These are phyloP conservation scores for Paraglomus brasilianum DNA, from an alignment of 192 early-diverging fungal species.

Conservation along the genomic window DNA sequence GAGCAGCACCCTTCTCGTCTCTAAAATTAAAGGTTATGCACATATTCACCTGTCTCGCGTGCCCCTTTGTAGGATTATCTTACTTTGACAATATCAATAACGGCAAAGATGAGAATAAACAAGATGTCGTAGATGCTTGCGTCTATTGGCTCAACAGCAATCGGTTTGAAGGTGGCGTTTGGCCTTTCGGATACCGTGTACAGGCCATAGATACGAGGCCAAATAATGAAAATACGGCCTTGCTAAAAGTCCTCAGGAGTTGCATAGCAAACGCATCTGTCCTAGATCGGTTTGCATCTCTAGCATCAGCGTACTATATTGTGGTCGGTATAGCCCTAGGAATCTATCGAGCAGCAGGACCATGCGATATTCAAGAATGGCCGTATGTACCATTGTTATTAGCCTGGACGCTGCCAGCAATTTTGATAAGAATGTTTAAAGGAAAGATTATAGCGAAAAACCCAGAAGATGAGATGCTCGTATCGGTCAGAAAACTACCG, in stretches of 20 bases:
- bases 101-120: not conserved
- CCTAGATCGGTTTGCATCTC: not conserved
- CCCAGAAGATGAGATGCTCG: not conserved
- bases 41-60: not conserved
- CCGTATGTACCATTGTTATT: constrained; percentile 10
- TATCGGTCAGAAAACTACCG: not conserved
- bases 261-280: constrained; percentile 1
- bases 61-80: not conserved
- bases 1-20: not conserved
- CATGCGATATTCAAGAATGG: not conserved
- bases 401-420: not conserved
- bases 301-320: constrained; percentile 7
- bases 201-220: not conserved
- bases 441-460: not conserved
- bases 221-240: too few relatives aligned
- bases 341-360: not conserved
- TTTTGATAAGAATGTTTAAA: not conserved
- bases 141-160: not conserved
- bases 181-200: constrained; percentile 7
- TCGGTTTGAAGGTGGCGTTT: not conserved
- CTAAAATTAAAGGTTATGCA: not conserved
- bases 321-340: not conserved
- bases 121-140: not conserved
- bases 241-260: too few relatives aligned
- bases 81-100: not conserved